phyloP scores from a whole-genome alignment of 2,329 filamentous ascomycete genomes.

The Fusarium illudens region DNA sequence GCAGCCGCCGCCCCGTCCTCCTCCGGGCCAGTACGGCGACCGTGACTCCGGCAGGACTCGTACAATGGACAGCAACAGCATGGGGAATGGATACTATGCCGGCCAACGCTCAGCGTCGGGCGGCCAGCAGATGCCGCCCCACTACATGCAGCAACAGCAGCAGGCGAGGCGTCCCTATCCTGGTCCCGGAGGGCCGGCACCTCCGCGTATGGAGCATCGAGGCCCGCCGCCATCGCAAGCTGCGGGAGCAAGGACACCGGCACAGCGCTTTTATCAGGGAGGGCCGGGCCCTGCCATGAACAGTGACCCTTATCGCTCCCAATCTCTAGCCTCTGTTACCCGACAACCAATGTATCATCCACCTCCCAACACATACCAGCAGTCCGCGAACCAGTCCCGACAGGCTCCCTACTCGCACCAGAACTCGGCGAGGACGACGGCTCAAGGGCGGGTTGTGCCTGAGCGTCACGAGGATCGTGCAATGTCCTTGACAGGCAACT shows the following conservation, averaged over 20 bases:
- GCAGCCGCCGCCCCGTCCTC: slow-evolving; percentile 67
- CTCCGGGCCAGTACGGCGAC: slow-evolving; percentile 50
- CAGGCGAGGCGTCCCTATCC: slow-evolving; percentile 56
- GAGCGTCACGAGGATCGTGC: slow-evolving; percentile 91
- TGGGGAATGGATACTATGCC: slow-evolving; percentile 62
- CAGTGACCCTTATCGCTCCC: slow-evolving; percentile 87
- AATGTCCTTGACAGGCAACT: slow-evolving; percentile 90
- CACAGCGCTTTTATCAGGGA: slow-evolving; percentile 69
- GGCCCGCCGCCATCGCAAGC: slow-evolving; percentile 56
- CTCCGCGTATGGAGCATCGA: slow-evolving; percentile 71
- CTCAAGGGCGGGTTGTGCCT: slow-evolving; percentile 89
- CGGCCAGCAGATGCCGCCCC: slow-evolving; percentile 55
- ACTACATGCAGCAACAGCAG: slow-evolving; percentile 58
- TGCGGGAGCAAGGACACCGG: slow-evolving; percentile 52
- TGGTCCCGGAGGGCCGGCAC: slow-evolving; percentile 59
- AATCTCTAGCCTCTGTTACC: slow-evolving; percentile 82
- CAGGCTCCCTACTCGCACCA: slow-evolving; percentile 75
- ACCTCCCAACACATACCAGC: slow-evolving; percentile 68
- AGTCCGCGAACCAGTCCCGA: slow-evolving; percentile 77
- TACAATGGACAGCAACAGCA: slow-evolving; percentile 48
- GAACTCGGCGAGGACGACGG: slow-evolving; percentile 79
- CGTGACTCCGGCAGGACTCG: slow-evolving; percentile 44
- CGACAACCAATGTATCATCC: slow-evolving; percentile 77
- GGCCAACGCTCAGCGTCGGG: slow-evolving; percentile 61
- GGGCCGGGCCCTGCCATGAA: slow-evolving; percentile 72